These are phyloP conservation scores for Verticillium tricorpus DNA, from an alignment of 2,329 filamentous ascomycete genomes.

Conservation along the genomic window DNA sequence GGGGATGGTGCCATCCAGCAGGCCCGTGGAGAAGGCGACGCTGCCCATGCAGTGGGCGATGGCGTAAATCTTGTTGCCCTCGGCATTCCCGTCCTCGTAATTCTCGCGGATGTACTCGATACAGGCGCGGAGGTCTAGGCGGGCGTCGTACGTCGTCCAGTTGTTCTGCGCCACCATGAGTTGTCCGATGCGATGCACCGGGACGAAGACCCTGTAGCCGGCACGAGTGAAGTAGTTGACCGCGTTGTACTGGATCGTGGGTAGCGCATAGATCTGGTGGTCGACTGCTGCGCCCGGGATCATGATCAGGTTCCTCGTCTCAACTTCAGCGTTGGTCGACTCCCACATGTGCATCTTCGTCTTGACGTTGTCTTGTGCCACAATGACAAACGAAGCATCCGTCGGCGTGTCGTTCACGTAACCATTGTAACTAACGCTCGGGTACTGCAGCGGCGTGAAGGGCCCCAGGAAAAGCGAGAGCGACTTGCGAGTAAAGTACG, in stretches of 20 bases:
- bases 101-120: slow-evolving; percentile 45
- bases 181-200: slow-evolving; percentile 54
- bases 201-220: slow-evolving; percentile 56
- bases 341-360: slow-evolving; percentile 55
- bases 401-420: slow-evolving; percentile 49
- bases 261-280: slow-evolving; percentile 58
- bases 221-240: slow-evolving; percentile 58
- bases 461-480: slow-evolving; percentile 50
- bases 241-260: slow-evolving; percentile 59
- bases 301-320: slow-evolving; percentile 51
- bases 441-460: slow-evolving; percentile 52
- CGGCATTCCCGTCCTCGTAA: slow-evolving; percentile 21
- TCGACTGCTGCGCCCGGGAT: slow-evolving; percentile 60
- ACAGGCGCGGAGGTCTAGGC: slow-evolving; percentile 54
- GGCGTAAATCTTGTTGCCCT: slow-evolving; percentile 44
- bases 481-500: slow-evolving; percentile 51
- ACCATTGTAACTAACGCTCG: slow-evolving; percentile 39
- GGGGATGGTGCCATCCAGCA: slow-evolving; percentile 58
- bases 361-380: slow-evolving; percentile 46
- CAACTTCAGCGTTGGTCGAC: slow-evolving; percentile 32
- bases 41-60: slow-evolving; percentile 62
- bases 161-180: slow-evolving; percentile 43
- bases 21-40: slow-evolving; percentile 52
- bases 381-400: slow-evolving; percentile 36
- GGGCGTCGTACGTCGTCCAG: slow-evolving; percentile 56